Conservation (phyloP, 2,329 filamentous ascomycete genomes). For the Fusarium camptoceras region DNA sequence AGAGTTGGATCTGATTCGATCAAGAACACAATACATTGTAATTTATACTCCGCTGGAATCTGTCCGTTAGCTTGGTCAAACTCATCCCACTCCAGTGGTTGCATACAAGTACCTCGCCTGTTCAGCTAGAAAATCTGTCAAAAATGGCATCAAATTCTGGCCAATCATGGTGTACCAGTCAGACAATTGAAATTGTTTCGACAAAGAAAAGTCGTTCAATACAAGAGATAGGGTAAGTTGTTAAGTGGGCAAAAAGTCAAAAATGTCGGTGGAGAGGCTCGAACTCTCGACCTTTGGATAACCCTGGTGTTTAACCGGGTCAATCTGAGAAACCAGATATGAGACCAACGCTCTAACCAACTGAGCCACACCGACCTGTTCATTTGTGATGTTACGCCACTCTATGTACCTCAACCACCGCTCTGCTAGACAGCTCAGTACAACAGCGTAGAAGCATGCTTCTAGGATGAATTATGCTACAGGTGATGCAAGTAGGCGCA, state of each 20-base stretch:
- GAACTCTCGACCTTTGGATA: slow-evolving; percentile 41
- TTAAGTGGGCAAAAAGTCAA: not conserved
- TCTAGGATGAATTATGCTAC: not conserved
- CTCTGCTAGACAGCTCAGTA: not conserved
- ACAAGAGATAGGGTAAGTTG: not conserved
- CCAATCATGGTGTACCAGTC: too few relatives aligned
- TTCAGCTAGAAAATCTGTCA: too few relatives aligned
- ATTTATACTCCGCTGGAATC: too few relatives aligned
- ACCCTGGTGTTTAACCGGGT: slow-evolving; percentile 18
- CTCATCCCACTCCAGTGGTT: too few relatives aligned
- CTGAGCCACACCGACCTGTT: slow-evolving; percentile 31
- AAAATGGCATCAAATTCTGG: too few relatives aligned
- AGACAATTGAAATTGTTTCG: too few relatives aligned
- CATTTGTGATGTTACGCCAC: fast-evolving
- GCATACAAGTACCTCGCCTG: too few relatives aligned
- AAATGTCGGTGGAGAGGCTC: slow-evolving; percentile 34
- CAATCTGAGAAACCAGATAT: slow-evolving; percentile 18
- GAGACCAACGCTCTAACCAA: slow-evolving; percentile 37
- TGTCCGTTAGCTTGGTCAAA: too few relatives aligned
- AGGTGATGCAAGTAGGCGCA: not conserved
- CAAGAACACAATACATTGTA: too few relatives aligned
- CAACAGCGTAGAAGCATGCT: fast-evolving
- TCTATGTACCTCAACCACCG: fast-evolving
- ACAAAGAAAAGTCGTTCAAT: not conserved
- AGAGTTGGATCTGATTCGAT: too few relatives aligned